These are phyloP conservation scores for Trichomonascus vanleenenianus DNA, from an alignment of 805 yeast species.

Conservation along the genomic window DNA sequence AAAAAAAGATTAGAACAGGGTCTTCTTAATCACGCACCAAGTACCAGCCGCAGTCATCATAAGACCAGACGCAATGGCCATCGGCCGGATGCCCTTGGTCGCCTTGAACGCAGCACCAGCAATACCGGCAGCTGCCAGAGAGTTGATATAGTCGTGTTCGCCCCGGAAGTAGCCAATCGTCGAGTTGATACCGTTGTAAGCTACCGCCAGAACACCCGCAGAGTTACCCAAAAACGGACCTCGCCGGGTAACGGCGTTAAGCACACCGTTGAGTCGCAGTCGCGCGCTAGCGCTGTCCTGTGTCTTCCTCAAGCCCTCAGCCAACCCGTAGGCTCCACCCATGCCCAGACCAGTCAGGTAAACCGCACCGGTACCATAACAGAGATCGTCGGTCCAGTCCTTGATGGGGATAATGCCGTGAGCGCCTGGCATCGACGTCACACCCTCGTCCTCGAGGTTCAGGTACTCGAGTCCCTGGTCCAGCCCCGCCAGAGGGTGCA, in stretches of 20 bases:
- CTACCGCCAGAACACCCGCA: constrained; percentile 87
- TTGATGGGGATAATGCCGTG: constrained; percentile 91
- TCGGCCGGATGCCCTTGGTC: constrained; percentile 76
- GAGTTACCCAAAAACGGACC: constrained; percentile 95
- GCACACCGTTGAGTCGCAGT: constrained; percentile 77
- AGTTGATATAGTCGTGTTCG: constrained; percentile 77
- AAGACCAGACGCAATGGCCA: constrained; percentile 77
- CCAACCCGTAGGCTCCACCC: constrained; percentile 85
- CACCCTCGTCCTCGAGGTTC: constrained; percentile 78
- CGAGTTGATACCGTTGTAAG: constrained; percentile 80
- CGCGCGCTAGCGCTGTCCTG: constrained; percentile 72
- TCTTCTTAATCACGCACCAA: constrained; percentile 77
- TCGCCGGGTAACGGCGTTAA: constrained; percentile 87
- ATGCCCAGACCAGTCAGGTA: constrained; percentile 73
- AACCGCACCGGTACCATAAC: constrained; percentile 96
- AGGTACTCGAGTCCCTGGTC: constrained; percentile 84
- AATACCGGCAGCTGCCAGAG: constrained; percentile 81
- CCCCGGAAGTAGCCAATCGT: constrained; percentile 76
- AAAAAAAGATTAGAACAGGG: constrained; percentile 13
- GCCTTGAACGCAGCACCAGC: constrained; percentile 89
- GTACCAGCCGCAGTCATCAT: constrained; percentile 86
- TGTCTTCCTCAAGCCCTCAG: constrained; percentile 74
- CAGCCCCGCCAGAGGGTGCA: constrained; percentile 90
- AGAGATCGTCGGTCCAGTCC: constrained; percentile 94
- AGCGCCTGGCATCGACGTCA: constrained; percentile 74